Evolutionary conservation across 495 filamentous ascomycete species (phyloP).

Genomic region (Staphylotrichum longicolle): DNA sequence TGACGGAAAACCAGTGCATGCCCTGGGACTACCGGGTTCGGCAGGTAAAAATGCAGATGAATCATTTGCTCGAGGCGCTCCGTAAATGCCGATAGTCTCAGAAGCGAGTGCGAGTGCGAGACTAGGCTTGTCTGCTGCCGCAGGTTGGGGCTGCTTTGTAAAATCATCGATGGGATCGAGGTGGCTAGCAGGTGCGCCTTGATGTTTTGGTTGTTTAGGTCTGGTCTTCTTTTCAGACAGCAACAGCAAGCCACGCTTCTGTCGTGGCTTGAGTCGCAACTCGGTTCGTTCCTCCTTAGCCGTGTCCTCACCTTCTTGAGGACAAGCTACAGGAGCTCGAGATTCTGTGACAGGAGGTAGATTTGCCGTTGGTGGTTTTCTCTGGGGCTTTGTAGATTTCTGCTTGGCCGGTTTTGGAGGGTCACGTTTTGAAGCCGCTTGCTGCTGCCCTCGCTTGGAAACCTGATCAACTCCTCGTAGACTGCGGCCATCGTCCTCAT

Average conservation of each 20-base stretch:
- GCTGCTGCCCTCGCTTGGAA: background rate
- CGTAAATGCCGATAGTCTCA: background rate
- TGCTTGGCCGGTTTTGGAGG: background rate
- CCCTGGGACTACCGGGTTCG: background rate
- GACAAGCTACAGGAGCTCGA: too few species aligned
- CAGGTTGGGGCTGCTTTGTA: too few species aligned
- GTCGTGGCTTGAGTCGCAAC: slow-evolving; percentile 41
- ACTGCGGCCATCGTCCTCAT: slow-evolving; percentile 17
- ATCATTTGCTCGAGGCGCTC: background rate
- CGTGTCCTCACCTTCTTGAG: background rate
- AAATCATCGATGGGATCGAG: too few species aligned
- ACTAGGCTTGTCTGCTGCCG: background rate
- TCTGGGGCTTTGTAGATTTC: background rate
- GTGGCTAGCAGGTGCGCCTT: background rate
- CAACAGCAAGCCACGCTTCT: slow-evolving; percentile 44
- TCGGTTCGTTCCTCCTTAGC: slow-evolving; percentile 37
- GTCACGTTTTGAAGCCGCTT: background rate
- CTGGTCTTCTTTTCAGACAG: slow-evolving; percentile 31
- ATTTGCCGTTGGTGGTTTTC: background rate
- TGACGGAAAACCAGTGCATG: background rate
- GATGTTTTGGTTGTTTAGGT: slow-evolving; percentile 12
- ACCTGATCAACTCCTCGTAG: too few species aligned
- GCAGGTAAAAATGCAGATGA: slow-evolving; percentile 11
- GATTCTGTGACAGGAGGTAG: too few species aligned
- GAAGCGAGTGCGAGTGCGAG: too few species aligned